phyloP scores from a whole-genome alignment of 208 protist species.

The Wallacemonas sp. region DNA sequence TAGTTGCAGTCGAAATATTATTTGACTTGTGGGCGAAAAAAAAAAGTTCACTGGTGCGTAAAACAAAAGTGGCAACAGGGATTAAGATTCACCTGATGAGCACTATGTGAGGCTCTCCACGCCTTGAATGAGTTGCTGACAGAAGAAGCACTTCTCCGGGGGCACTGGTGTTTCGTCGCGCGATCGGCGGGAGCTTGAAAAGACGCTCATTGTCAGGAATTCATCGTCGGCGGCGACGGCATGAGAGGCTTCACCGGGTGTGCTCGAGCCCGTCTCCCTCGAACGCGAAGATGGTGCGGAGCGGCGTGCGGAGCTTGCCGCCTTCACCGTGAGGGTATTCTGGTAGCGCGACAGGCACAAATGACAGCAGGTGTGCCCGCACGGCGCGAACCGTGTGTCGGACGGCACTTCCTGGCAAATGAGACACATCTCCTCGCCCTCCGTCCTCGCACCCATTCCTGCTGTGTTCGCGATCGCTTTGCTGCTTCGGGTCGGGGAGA shows the following conservation, averaged over 20 bases:
- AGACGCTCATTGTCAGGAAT: not conserved
- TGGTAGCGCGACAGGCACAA: slow-evolving; percentile 20
- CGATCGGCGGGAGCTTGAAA: slow-evolving; percentile 6
- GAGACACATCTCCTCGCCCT: slow-evolving; percentile 14
- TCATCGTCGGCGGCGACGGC: not conserved
- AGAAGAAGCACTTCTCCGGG: slow-evolving; percentile 33
- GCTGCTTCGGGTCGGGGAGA: too few species aligned
- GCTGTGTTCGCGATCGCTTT: too few species aligned
- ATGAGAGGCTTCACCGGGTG: not conserved
- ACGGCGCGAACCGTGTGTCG: slow-evolving; percentile 25
- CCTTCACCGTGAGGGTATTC: slow-evolving; percentile 10
- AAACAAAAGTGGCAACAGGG: too few species aligned
- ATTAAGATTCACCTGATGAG: not conserved
- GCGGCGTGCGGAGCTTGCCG: slow-evolving; percentile 6
- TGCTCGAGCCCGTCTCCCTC: not conserved
- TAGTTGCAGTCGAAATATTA: too few species aligned
- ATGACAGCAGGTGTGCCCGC: slow-evolving; percentile 32
- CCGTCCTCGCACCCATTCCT: not conserved
- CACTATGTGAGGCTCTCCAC: not conserved
- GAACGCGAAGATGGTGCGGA: not conserved
- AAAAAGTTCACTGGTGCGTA: too few species aligned
- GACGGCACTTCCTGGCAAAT: slow-evolving; percentile 22
- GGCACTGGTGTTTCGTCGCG: not conserved
- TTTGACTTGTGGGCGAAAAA: too few species aligned
- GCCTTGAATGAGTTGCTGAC: slow-evolving; percentile 21